Conservation (phyloP, 768 basidiomycete genomes). For the Boletus edulis region DNA sequence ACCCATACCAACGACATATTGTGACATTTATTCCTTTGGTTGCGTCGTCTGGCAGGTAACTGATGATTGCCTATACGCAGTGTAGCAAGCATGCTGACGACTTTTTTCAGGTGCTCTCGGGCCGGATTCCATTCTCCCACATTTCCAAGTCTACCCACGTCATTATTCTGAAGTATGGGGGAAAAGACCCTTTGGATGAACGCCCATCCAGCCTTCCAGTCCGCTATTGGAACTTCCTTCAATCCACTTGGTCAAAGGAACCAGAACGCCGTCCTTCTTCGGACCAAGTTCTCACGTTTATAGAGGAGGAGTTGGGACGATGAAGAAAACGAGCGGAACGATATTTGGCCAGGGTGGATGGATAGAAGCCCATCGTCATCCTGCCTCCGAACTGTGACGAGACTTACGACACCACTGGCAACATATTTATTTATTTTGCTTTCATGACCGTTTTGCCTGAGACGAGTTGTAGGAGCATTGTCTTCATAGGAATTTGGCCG, state of each 20-base stretch:
- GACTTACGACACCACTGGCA: too few species aligned
- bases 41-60: conserved; percentile 11
- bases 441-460: too few species aligned
- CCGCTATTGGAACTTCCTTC: conserved; percentile 11
- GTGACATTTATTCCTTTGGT: conserved; percentile 13
- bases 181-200: conserved; percentile 15
- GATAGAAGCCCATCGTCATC: too few species aligned
- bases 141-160: conserved; percentile 8
- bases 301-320: conserved; percentile 3
- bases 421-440: too few species aligned
- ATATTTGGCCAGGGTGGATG: too few species aligned
- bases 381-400: too few species aligned
- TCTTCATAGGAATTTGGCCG: too few species aligned
- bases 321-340: not conserved
- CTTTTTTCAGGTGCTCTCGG: conserved; percentile 8
- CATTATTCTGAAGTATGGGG: conserved; percentile 15
- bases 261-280: conserved; percentile 7
- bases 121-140: conserved; percentile 9
- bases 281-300: conserved; percentile 1
- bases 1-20: conserved; percentile 2
- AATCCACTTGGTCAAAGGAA: conserved; percentile 8
- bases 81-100: not conserved
- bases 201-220: not conserved
- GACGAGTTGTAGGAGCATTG: too few species aligned
- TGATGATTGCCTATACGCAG: too few species aligned